Base-by-base conservation (phyloP, 441 rosid genomes). In the Gossypium davidsonii region DNA sequence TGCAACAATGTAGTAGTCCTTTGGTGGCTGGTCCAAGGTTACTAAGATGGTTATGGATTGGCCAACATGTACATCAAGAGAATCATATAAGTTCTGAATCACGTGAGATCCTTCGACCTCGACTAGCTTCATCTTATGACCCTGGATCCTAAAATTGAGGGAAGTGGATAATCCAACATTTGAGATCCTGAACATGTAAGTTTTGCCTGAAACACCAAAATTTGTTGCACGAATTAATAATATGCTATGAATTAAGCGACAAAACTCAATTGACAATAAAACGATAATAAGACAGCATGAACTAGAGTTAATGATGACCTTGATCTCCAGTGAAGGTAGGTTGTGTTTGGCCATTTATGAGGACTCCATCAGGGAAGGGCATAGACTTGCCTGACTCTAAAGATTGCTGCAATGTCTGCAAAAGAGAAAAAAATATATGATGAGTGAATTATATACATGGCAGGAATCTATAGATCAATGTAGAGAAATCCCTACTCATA, bases 61-160 rank as follows among this genome's bases (percentile, higher is more conserved):
- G 15, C 98, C 98, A 55, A 88, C 92, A 74, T 94, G 98, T 48
- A 94, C 81, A 18, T 94, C 97, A 55, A 92, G 91, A 20, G 97
- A 88, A 67, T 90, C 90, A 9, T 94, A 94, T 0, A 74, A 71
- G 71, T 85, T 86, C 84, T 92, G 97, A 28, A 90, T 21, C 0
- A 86, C 86, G 58, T 94, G 97, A 75, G 95, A 89, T 61, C 98
- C 98, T 84, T 94, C 98, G n/a, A 94, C 97, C 84, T 94, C 97
- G 25, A 92, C 89, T 71, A 94, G 72, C 86, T 85, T 91, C 89
- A 94, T 81, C 4, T 71, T 69, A 51, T 94, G 98, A 62, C 88
- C 91, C 67, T 94, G 98, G 74, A 94, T 90, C 82, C 98, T 85
- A 81, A 94, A 86, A 83, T 94, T 94, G 39, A 94, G 73, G 1